Evolutionary conservation across 2,329 filamentous ascomycete species (phyloP), one percentile per base, ranked within the genome.

Genomic region (Botryotinia narcissicola): DNA sequence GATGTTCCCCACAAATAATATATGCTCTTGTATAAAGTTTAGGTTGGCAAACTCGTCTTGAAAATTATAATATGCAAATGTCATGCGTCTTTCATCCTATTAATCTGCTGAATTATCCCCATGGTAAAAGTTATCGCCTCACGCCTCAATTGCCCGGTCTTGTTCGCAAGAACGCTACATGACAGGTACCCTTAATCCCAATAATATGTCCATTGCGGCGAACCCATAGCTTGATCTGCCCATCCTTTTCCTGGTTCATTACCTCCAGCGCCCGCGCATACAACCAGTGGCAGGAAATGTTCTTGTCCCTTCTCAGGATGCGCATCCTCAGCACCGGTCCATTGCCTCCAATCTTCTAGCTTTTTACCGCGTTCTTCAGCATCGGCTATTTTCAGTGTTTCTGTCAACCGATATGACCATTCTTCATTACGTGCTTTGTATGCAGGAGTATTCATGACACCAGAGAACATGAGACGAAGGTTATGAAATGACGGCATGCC

Each of bases 401-500:
- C 60, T 1, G 77, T 81, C 82, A 78, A 84, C 78, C 80, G 87
- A 64, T 71, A 76, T 73, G 25, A 88, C 88, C 59, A 90, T 84
- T 77, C 88, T 86, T 64, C 92, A 81, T 22, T 88, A 85, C 73
- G 86, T 84, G 70, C 91, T 85, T 59, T 85, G 87, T 51, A 85
- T 84, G 1, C 87, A 82, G 78, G 91, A 91, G 18, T 89, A 86
- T 77, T 89, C 75, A 0, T 87, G 86, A 16, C 77, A 78, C 14
- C 79, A 78, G 73, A 75, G 69, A 78, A 78, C 77, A 84, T 83
- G 75, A 92, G 88, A 1, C 87, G 84, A 51, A 92, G 83, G 77
- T 93, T 93, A 78, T 93, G 91, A 35, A 92, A 92, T 0, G 91
- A 90, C 1, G 78, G 74, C 91, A 94, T 93, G 18, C 92, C 92